phyloP scores from a whole-genome alignment of 1,284 basidiomycete species.

The Cystobasidiaceae sp. region DNA sequence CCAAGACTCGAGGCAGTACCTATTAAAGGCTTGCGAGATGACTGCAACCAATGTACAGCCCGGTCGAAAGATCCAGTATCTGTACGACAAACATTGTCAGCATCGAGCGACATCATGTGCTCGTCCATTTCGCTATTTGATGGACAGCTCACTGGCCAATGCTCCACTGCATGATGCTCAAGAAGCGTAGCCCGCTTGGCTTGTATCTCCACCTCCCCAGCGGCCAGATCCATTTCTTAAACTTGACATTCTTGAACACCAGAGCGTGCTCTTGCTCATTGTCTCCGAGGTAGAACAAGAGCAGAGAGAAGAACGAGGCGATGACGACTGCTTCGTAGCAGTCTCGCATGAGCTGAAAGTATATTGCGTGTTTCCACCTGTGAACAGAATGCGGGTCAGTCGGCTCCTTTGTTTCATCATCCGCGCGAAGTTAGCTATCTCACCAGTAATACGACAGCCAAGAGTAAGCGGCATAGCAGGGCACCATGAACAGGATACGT shows the following conservation, averaged over 20 bases:
- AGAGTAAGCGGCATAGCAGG: conserved; percentile 65
- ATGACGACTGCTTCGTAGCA: conserved; percentile 65
- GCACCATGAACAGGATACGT: conserved; percentile 71
- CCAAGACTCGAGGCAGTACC: conserved; percentile 69
- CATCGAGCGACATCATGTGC: too few relatives aligned
- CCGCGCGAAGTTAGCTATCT: conserved; percentile 25
- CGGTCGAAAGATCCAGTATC: conserved; percentile 26
- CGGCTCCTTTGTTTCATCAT: too few relatives aligned
- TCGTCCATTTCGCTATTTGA: too few relatives aligned
- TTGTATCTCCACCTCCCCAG: conserved; percentile 60
- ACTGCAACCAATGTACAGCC: conserved; percentile 51
- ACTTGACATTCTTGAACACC: conserved; percentile 54
- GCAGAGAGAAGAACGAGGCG: conserved; percentile 70
- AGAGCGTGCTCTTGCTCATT: conserved; percentile 54
- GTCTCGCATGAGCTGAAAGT: conserved; percentile 51
- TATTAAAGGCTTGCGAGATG: conserved; percentile 45
- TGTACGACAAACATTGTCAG: too few relatives aligned
- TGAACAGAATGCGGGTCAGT: conserved; percentile 1
- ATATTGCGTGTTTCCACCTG: conserved; percentile 39
- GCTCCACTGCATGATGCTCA: conserved; percentile 73
- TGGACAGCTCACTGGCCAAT: conserved; percentile 79
- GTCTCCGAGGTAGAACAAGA: conserved; percentile 62
- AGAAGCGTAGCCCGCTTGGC: conserved; percentile 60
- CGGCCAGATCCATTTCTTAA: conserved; percentile 66
- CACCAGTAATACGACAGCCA: conserved; percentile 65